Conservation (phyloP, 1,284 basidiomycete species). For the Trichosporon inkin region DNA sequence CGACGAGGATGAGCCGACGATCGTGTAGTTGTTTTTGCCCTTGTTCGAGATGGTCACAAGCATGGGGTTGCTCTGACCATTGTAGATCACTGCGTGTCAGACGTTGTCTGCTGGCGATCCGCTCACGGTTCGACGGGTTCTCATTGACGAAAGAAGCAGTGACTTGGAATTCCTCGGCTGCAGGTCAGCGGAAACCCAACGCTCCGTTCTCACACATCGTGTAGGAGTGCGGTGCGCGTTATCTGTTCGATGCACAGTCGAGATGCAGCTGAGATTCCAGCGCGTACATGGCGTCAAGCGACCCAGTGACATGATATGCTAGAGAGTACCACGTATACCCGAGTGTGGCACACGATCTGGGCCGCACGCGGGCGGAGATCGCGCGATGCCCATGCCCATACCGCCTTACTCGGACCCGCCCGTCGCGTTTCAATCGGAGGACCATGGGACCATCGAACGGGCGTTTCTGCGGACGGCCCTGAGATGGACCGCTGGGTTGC, state of each 20-base stretch:
- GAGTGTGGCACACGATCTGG: background rate
- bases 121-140: constrained; percentile 76
- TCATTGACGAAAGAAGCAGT: constrained; percentile 66
- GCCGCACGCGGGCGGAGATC: background rate
- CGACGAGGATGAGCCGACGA: constrained; percentile 66
- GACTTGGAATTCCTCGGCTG: constrained; percentile 56
- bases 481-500: constrained; percentile 37
- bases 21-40: constrained; percentile 68
- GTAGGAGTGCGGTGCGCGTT: background rate
- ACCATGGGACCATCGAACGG: too few relatives aligned
- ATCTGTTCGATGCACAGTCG: too few relatives aligned
- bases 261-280: background rate
- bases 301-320: background rate
- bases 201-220: constrained; percentile 22
- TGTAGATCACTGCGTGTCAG: constrained; percentile 64
- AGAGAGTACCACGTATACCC: constrained; percentile 8
- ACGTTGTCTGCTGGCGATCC: constrained; percentile 9
- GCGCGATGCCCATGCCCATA: background rate
- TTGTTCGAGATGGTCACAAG: constrained; percentile 68
- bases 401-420: too few relatives aligned
- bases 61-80: constrained; percentile 75
- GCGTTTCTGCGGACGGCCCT: too few relatives aligned
- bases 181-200: background rate
- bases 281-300: constrained; percentile 5
- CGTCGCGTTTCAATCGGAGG: too few relatives aligned